Percentiles rank a stretch among this genome's conserved stretches.
Evolutionary conservation across 495 filamentous ascomycete species (phyloP).

Genomic region (Aeminium ludgeri): DNA sequence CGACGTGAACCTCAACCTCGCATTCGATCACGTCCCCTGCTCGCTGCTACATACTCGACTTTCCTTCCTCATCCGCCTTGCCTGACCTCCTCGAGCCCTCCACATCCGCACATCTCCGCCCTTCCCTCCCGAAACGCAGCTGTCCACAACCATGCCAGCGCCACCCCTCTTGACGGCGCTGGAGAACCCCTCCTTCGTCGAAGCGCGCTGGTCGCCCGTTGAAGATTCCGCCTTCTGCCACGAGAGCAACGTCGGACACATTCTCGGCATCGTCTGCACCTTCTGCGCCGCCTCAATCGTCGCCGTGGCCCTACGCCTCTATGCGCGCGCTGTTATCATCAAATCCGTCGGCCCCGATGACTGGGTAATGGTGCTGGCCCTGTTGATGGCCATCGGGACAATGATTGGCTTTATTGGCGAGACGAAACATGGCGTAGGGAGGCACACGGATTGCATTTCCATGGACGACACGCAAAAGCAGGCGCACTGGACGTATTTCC

Average conservation of each 20-base stretch:
- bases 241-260: slow-evolving; percentile 15
- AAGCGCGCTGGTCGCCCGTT: not conserved
- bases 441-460: slow-evolving; percentile 9
- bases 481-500: slow-evolving; percentile 12
- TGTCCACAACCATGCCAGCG: no score
- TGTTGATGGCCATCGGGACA: slow-evolving; percentile 13
- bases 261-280: slow-evolving; percentile 17
- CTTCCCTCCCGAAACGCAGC: no score
- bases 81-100: no score
- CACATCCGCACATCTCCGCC: no score
- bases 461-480: not conserved
- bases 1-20: no score
- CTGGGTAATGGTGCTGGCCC: slow-evolving; percentile 20
- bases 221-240: slow-evolving; percentile 9
- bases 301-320: slow-evolving; percentile 17
- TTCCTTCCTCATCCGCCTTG: no score
- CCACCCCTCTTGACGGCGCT: no score
- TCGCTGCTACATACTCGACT: no score
- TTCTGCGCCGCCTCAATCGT: slow-evolving; percentile 16
- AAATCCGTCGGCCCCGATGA: slow-evolving; percentile 22
- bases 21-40: no score
- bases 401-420: slow-evolving; percentile 18
- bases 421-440: slow-evolving; percentile 18
- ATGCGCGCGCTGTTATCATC: slow-evolving; percentile 20
- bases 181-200: no score